Evolutionary conservation across 129 eudicot genomes (phyloP), one percentile per base, ranked within the genome.

Genomic region (Lonicera japonica): DNA sequence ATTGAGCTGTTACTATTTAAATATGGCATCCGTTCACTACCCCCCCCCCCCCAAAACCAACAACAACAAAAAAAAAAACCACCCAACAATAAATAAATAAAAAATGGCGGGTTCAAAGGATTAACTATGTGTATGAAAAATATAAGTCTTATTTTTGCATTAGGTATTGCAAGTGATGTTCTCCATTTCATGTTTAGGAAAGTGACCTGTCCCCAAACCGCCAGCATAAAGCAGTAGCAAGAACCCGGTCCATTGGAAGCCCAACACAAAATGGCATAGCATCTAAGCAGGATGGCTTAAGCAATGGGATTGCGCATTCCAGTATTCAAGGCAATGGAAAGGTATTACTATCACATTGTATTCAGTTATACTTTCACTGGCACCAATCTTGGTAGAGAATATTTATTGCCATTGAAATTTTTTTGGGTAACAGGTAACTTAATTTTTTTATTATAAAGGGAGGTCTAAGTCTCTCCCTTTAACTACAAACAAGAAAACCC

Each of bases 191-290:
- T 65, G 25, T 75, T 29, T 70, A 73, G 87, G 81, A 70, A 71
- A 68, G 46, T 68, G 79, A 71, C 64, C 78, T 66, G 60, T 79
- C 82, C 0, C 71, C 87, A n/a, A 72, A 56, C 65, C 76, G 86
- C 39, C 77, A 65, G 60, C 77, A 61, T 56, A 84, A 69, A 64
- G 63, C 66, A 65, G 7, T 48, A 45, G 14, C 25, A 48, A 92
- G 70, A 72, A 78, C 59, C 38, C 89, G 86, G 41, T 65, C 82
- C 41, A 61, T 54, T 73, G 94, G 95, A 69, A 83, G 82, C 78
- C 86, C 81, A 58, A 21, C 69, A 68, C 69, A 71, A 51, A 90
- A 83, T 72, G 92, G 92, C 48, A 74, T 54, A 62, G 29, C 48
- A 22, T 34, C 73, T 4, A 14, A 82, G 77, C 88, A 84, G 72